phyloP scores from a whole-genome alignment of 306 rosid genomes.

The Cucumis cinereus region DNA sequence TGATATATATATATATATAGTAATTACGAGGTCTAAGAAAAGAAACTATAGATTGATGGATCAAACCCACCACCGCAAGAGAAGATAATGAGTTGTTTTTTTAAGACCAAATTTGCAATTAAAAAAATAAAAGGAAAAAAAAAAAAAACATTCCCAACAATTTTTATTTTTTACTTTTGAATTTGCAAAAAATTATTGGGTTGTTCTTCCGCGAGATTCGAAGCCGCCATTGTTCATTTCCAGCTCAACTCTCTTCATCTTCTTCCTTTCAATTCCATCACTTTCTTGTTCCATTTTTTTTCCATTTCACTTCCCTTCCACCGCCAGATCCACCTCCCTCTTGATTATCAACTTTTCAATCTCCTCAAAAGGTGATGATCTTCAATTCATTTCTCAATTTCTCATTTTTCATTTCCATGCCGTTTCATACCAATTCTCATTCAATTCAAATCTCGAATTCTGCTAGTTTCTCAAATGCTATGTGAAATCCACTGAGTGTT shows the following conservation, averaged over 20 bases:
- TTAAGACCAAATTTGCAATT: too few species aligned
- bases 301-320: background rate
- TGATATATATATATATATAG: too few species aligned
- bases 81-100: too few species aligned
- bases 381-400: background rate
- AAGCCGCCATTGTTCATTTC: slow-evolving; percentile 5
- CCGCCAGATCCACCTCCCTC: background rate
- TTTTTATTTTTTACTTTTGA: background rate
- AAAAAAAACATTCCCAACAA: too few species aligned
- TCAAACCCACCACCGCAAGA: too few species aligned
- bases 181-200: background rate
- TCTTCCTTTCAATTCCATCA: slow-evolving; percentile 1
- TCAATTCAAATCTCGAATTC: background rate
- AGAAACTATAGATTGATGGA: too few species aligned
- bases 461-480: background rate
- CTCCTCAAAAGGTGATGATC: background rate
- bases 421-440: background rate
- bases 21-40: too few species aligned
- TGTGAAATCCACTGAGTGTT: background rate
- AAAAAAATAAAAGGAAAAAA: too few species aligned
- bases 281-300: background rate
- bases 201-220: slow-evolving; percentile 1
- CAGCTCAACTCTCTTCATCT: slow-evolving; percentile 1
- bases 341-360: background rate
- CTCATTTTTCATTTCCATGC: background rate